These are phyloP conservation scores for Nakataea oryzae DNA, from an alignment of 2,329 filamentous ascomycete species.

Conservation along the genomic window DNA sequence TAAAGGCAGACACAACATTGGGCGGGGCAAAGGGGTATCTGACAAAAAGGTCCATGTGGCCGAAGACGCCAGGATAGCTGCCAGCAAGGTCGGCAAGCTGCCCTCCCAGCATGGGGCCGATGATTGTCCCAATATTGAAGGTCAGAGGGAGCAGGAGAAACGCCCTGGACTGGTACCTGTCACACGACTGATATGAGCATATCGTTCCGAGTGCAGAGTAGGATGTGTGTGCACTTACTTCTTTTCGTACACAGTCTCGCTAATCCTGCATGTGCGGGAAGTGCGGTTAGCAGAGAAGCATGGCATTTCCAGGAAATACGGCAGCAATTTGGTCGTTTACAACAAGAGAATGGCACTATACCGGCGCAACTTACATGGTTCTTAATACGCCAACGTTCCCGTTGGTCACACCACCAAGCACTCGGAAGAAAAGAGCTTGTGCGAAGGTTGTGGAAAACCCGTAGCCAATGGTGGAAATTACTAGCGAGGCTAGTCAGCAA, in stretches of 20 bases:
- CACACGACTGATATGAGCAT: background rate
- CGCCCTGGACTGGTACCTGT: slow-evolving; percentile 29
- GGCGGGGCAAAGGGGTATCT: slow-evolving; percentile 43
- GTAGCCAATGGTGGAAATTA: slow-evolving; percentile 55
- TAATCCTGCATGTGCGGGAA: slow-evolving; percentile 21
- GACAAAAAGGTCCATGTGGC: slow-evolving; percentile 31
- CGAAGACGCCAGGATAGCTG: slow-evolving; percentile 33
- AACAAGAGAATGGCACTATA: background rate
- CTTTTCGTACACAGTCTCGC: slow-evolving; percentile 31
- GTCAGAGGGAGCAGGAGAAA: slow-evolving; percentile 50
- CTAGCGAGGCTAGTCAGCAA: slow-evolving; percentile 9
- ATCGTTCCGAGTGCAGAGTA: background rate
- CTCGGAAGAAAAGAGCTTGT: slow-evolving; percentile 51
- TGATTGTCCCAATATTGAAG: slow-evolving; percentile 56
- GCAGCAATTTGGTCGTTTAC: background rate
- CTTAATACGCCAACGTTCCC: slow-evolving; percentile 67
- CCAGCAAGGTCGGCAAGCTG: slow-evolving; percentile 32
- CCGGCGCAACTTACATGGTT: slow-evolving; percentile 43
- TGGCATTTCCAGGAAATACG: background rate
- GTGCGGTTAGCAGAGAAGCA: background rate
- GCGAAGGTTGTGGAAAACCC: slow-evolving; percentile 57
- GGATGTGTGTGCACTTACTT: slow-evolving; percentile 17
- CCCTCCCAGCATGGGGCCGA: slow-evolving; percentile 42
- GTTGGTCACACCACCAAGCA: slow-evolving; percentile 56
- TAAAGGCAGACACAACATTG: slow-evolving; percentile 39